These are phyloP conservation scores for Primulina huaijiensis DNA, from an alignment of 257 asterid genomes.

Conservation along the genomic window DNA sequence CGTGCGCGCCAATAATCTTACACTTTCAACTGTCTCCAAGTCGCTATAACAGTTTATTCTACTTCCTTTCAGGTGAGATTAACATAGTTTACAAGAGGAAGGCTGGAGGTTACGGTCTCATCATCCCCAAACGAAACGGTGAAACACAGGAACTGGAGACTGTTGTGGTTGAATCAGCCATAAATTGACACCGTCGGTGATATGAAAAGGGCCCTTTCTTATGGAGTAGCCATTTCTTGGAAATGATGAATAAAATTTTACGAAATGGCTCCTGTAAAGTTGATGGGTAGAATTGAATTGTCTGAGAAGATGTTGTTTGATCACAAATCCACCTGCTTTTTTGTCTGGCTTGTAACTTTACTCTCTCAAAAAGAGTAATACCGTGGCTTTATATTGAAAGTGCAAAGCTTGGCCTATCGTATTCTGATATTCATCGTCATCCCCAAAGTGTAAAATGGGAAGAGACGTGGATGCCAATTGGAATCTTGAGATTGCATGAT, in stretches of 20 bases:
- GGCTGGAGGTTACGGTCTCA: slow-evolving; percentile 83
- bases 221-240: not conserved
- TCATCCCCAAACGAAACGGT: slow-evolving; percentile 64
- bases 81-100: slow-evolving; percentile 75
- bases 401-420: not conserved
- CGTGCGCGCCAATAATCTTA: not conserved
- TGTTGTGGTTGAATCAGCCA: slow-evolving; percentile 36
- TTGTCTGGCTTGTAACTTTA: not conserved
- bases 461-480: no score
- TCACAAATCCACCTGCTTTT: not conserved
- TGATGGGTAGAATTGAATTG: no score
- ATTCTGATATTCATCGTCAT: no score
- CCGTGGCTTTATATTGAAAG: not conserved
- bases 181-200: slow-evolving; percentile 15
- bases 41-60: not conserved
- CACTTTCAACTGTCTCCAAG: not conserved
- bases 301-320: not conserved
- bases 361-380: no score
- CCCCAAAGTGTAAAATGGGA: not conserved
- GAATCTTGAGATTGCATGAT: not conserved
- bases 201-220: not conserved
- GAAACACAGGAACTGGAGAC: slow-evolving; percentile 53
- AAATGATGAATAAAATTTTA: not conserved
- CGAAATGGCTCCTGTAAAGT: not conserved
- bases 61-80: slow-evolving; percentile 56